Evolutionary conservation across 1,139 yeast genomes (phyloP).

Genomic region (Meyerozyma athensensis): DNA sequence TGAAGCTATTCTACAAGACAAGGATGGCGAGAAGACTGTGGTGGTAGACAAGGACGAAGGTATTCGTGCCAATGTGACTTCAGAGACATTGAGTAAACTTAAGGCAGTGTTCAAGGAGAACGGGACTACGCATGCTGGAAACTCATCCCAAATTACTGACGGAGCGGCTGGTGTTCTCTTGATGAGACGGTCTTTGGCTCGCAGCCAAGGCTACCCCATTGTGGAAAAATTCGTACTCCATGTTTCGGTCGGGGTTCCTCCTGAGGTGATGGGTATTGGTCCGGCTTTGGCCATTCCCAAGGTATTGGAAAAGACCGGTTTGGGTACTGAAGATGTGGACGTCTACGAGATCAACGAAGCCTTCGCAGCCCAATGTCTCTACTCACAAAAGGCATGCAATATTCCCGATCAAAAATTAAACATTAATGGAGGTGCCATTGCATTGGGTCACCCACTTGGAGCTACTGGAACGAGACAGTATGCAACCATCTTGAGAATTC

Average conservation of each 20-base stretch:
- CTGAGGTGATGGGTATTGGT: conserved; percentile 96
- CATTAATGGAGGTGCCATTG: conserved; percentile 94
- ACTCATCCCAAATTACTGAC: conserved; percentile 91
- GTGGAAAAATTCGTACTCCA: conserved; percentile 76
- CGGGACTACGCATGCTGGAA: conserved; percentile 92
- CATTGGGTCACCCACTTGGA: conserved; percentile 93
- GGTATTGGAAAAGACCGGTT: conserved; percentile 61
- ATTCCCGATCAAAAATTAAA: conserved; percentile 73
- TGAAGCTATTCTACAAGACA: conserved; percentile 47
- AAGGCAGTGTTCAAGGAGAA: conserved; percentile 83
- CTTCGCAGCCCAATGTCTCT: conserved; percentile 90
- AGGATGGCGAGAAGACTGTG: conserved; percentile 42
- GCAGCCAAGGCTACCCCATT: conserved; percentile 59
- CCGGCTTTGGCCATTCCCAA: conserved; percentile 92
- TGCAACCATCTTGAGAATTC: conserved; percentile 79
- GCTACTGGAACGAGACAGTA: conserved; percentile 95
- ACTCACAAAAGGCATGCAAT: conserved; percentile 60
- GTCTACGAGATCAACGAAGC: conserved; percentile 93
- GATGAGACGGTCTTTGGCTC: conserved; percentile 86
- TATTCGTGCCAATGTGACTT: conserved; percentile 82
- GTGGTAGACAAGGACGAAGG: conserved; percentile 80
- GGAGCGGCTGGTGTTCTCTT: conserved; percentile 91
- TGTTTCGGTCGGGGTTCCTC: conserved; percentile 85
- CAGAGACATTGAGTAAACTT: conserved; percentile 65
- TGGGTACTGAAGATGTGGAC: conserved; percentile 61